Conservation (phyloP, 2,329 filamentous ascomycete genomes). For the Ceratocystis colombiana region DNA sequence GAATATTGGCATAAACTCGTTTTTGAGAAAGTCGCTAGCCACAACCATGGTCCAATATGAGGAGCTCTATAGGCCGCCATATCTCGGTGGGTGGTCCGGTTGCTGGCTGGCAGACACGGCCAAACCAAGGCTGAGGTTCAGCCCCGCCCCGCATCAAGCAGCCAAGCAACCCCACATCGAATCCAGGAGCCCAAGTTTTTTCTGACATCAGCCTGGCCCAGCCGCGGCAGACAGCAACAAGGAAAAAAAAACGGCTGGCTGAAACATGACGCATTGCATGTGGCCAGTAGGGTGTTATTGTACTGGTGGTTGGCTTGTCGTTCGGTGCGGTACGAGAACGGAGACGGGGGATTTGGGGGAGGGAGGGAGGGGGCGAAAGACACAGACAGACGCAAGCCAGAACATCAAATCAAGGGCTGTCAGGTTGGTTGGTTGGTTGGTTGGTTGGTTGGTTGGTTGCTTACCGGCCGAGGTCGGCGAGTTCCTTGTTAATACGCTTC, state of each 20-base stretch:
- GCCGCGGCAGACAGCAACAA: neutral
- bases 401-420: slow-evolving; percentile 11
- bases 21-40: too few species aligned
- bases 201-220: neutral
- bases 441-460: slow-evolving; percentile 34
- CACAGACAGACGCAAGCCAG: neutral
- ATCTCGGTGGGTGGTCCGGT: too few species aligned
- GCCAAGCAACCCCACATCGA: slow-evolving; percentile 3
- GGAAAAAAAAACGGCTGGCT: too few species aligned
- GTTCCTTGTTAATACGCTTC: slow-evolving; percentile 92
- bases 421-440: slow-evolving; percentile 26
- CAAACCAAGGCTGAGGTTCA: neutral
- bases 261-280: too few species aligned
- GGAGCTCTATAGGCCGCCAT: too few species aligned
- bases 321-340: neutral
- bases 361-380: neutral
- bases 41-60: too few species aligned
- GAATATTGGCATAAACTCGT: neutral
- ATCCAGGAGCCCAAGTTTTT: slow-evolving; percentile 8
- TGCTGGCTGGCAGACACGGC: neutral
- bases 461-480: slow-evolving; percentile 82
- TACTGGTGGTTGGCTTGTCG: neutral
- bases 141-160: neutral
- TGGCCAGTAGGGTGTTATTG: neutral
- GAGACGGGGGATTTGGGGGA: neutral